A percentile compares a stretch with the other conserved stretches of the same genome.
These are phyloP conservation scores for Apiospora saccharicola DNA, from an alignment of 2,329 filamentous ascomycete species.

Conservation along the genomic window DNA sequence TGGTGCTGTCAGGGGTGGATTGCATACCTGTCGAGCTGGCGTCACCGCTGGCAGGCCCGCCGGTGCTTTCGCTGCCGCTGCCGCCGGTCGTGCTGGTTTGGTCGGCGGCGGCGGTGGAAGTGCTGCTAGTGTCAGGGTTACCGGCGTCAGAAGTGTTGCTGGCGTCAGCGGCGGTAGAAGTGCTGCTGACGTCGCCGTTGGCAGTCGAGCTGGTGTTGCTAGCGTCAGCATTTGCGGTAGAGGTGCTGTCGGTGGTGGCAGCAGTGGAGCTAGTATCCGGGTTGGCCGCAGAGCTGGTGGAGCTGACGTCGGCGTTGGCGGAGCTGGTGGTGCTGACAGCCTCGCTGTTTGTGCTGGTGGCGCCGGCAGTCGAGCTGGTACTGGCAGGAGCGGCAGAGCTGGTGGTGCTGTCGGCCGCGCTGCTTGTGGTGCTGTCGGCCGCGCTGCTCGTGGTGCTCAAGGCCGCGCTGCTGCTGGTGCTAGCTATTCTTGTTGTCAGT, in stretches of 20 bases:
- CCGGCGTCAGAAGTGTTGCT: not conserved
- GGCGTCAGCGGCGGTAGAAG: too few relatives aligned
- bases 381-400: not conserved
- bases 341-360: not conserved
- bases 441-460: not conserved
- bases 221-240: not conserved
- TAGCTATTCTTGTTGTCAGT: not conserved
- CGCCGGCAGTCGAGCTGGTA: too few relatives aligned
- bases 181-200: too few relatives aligned
- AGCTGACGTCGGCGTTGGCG: not conserved
- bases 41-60: too few relatives aligned
- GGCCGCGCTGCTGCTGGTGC: not conserved
- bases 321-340: not conserved
- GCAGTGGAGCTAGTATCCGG: too few relatives aligned
- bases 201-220: too few relatives aligned
- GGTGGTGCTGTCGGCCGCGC: not conserved
- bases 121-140: not conserved
- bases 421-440: not conserved
- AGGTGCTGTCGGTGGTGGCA: too few relatives aligned
- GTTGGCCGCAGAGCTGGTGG: not conserved
- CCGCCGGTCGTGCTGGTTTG: not conserved
- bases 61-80: not conserved
- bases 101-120: too few relatives aligned
- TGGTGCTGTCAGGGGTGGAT: conserved; percentile 3
- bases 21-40: not conserved